These are phyloP conservation scores for Calonectria naviculata DNA, from an alignment of 2,329 filamentous ascomycete genomes.

Conservation along the genomic window DNA sequence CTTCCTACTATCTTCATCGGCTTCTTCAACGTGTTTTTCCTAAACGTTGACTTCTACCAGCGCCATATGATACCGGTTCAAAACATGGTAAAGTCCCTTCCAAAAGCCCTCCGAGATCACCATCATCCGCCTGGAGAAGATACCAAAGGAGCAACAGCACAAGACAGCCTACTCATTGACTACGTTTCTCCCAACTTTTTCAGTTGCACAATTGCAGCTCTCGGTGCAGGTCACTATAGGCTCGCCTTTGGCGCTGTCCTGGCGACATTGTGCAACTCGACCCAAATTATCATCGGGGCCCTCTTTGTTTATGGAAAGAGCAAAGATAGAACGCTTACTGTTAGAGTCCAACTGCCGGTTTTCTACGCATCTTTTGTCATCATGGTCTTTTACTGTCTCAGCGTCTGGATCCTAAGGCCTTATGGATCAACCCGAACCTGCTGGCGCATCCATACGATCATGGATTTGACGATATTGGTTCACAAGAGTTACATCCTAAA, in stretches of 20 bases:
- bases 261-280: not conserved
- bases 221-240: not conserved
- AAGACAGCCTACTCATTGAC: not conserved
- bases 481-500: not conserved
- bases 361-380: not conserved
- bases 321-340: not conserved
- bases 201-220: not conserved
- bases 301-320: not conserved
- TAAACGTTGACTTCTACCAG: not conserved
- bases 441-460: not conserved
- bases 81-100: not conserved
- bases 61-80: not conserved
- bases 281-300: not conserved
- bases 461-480: not conserved
- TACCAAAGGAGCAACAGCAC: not conserved
- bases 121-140: not conserved
- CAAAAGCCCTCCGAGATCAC: not conserved
- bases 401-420: not conserved
- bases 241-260: not conserved
- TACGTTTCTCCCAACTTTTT: not conserved
- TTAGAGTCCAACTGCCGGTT: not conserved
- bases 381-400: not conserved
- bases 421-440: not conserved
- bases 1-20: not conserved
- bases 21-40: not conserved